These are phyloP conservation scores for Hypoxylon sp. DNA, from an alignment of 2,329 filamentous ascomycete genomes.

Conservation along the genomic window DNA sequence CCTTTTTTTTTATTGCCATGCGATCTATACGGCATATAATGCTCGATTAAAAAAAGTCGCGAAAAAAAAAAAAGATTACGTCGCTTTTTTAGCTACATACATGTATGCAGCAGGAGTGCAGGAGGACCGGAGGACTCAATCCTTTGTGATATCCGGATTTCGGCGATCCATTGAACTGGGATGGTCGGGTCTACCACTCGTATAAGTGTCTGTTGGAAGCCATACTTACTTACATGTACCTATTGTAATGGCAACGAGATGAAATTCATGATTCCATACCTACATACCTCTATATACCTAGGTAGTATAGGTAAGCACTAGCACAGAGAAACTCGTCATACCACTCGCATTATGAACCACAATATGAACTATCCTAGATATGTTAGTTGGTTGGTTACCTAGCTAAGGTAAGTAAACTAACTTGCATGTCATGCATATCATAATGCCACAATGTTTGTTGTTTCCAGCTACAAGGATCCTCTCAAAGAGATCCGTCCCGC, in stretches of 20 bases:
- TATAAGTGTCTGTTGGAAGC: slow-evolving; percentile 9
- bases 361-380: slow-evolving; percentile 1
- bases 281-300: too few relatives aligned
- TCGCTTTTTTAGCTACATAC: slow-evolving; percentile 4
- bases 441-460: slow-evolving; percentile 23
- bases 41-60: slow-evolving; percentile 1
- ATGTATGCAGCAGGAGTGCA: slow-evolving; percentile 32
- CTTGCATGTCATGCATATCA: slow-evolving; percentile 20
- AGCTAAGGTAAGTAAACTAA: neutral
- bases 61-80: slow-evolving; percentile 19
- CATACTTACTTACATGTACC: neutral
- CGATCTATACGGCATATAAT: slow-evolving; percentile 1
- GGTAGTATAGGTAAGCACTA: neutral
- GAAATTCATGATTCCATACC: too few relatives aligned
- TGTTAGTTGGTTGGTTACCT: neutral
- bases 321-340: neutral
- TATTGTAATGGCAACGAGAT: neutral
- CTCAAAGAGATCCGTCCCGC: slow-evolving; percentile 25
- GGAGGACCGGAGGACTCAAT: slow-evolving; percentile 31
- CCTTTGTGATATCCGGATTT: slow-evolving; percentile 21
- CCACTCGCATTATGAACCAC: neutral
- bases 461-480: slow-evolving; percentile 30
- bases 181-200: slow-evolving; percentile 8
- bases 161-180: slow-evolving; percentile 18
- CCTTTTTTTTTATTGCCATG: slow-evolving; percentile 2